Evolutionary conservation across 2,329 filamentous ascomycete species (phyloP), one percentile per base, ranked within the genome.

Genomic region (Leptographium radiaticola): DNA sequence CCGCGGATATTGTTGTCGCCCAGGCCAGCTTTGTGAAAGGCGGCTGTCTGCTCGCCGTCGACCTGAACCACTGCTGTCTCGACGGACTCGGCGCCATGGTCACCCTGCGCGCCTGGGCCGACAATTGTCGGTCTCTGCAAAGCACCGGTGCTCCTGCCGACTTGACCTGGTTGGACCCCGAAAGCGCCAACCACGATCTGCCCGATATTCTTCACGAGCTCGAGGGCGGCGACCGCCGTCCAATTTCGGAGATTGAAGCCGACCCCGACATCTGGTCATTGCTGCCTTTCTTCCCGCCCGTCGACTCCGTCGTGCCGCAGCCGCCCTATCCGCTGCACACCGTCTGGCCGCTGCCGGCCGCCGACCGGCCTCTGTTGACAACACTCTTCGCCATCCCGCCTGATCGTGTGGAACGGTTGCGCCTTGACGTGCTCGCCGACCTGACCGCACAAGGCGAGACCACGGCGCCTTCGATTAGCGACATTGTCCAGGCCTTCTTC

Each of bases 41-140:
- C 10, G 51, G 51, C 43, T 52, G 51, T 33, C 33, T 52, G 20
- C 44, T 52, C 16, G 51, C 51, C 20, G 34, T 52, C 16, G 51
- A 52, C 10, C 31, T 52, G 6, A 52, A 52, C 51, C 51, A 52
- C 43, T 52, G 51, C 51, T 52, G 51, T 12, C 51, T 52, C 12
- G 44, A 52, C 33, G 51, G 51, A 4, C 34, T 52, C 30, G 51
- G 51, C 13, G 51, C 16, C 15, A 47, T 52, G 51, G 33, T 52
- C 11, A 43, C 51, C 31, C 10, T 52, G 6, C 33, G 30, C 8
- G 51, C 51, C 12, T 52, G 51, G 51, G 51, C 51, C 7, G 51
- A 52, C 16, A 47, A 47, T 43, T 52, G 51, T 15, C 51, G 51
- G 8, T 52, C 16, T 18, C 13, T 52, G 12, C 51, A 52, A 43